Evolutionary conservation across 1,139 yeast species (phyloP).

Genomic region (Ogataea hybrid): DNA sequence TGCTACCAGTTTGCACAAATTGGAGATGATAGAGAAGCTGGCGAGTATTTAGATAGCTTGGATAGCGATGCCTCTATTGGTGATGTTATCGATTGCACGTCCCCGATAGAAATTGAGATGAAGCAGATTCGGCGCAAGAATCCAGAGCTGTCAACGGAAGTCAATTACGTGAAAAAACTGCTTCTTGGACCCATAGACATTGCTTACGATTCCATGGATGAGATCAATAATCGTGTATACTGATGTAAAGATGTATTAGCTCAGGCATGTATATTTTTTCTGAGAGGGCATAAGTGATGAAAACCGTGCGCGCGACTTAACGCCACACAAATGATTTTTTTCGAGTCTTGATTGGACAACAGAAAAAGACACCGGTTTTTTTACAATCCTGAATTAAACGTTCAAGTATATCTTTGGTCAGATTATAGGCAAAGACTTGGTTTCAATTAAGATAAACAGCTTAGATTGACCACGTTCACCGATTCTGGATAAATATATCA

Average conservation of each 20-base stretch:
- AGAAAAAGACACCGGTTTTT: slow-evolving; percentile 10
- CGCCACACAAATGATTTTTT: slow-evolving; percentile 6
- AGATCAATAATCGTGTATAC: slow-evolving; percentile 16
- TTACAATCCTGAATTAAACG: slow-evolving; percentile 4
- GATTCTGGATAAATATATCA: neutral
- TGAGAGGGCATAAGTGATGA: neutral
- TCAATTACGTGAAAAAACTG: slow-evolving; percentile 24
- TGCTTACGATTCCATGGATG: slow-evolving; percentile 25
- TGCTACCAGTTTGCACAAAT: slow-evolving; percentile 25
- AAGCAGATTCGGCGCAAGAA: slow-evolving; percentile 20
- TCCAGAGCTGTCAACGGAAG: slow-evolving; percentile 22
- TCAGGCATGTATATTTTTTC: neutral
- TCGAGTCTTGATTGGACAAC: slow-evolving; percentile 12
- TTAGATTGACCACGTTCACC: neutral
- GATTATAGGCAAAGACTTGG: slow-evolving; percentile 3
- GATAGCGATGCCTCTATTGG: slow-evolving; percentile 19
- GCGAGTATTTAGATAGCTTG: slow-evolving; percentile 20
- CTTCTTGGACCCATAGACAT: slow-evolving; percentile 24
- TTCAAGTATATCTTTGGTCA: slow-evolving; percentile 8
- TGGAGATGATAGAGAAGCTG: slow-evolving; percentile 22
- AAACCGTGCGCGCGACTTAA: slow-evolving; percentile 1
- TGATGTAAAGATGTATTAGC: slow-evolving; percentile 6
- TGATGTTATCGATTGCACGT: slow-evolving; percentile 26
- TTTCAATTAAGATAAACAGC: neutral
- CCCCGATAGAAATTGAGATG: slow-evolving; percentile 24